phyloP scores from a whole-genome alignment of 768 basidiomycete species.

The Psilocybe cyanescens region DNA sequence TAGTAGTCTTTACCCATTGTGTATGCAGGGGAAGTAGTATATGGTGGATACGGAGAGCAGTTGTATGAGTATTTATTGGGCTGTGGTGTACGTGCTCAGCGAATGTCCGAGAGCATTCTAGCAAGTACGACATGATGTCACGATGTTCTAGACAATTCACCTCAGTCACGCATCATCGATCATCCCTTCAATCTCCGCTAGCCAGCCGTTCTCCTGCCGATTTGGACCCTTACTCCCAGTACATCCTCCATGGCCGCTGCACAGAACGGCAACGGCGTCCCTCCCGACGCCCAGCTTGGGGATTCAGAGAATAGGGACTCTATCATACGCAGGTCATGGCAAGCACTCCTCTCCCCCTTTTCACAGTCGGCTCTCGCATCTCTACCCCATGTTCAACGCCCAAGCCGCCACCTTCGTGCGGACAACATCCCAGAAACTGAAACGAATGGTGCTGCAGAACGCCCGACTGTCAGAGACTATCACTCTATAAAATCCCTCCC shows the following conservation, averaged over 20 bases:
- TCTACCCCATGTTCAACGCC: slow-evolving; percentile 47
- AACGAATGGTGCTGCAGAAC: slow-evolving; percentile 51
- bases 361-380: slow-evolving; percentile 62
- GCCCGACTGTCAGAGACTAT: slow-evolving; percentile 73
- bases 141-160: slow-evolving; percentile 17
- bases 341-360: slow-evolving; percentile 61
- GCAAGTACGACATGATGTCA: slow-evolving; percentile 34
- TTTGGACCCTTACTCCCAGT: background rate
- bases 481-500: slow-evolving; percentile 71
- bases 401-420: slow-evolving; percentile 63
- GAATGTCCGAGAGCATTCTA: slow-evolving; percentile 29
- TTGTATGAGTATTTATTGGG: slow-evolving; percentile 19
- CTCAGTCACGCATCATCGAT: background rate
- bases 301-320: slow-evolving; percentile 29
- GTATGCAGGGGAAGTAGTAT: background rate
- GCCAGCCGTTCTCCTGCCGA: background rate
- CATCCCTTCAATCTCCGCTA: slow-evolving; percentile 5
- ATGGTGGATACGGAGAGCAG: slow-evolving; percentile 9
- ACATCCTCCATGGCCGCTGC: slow-evolving; percentile 6
- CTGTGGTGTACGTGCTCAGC: background rate
- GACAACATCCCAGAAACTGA: slow-evolving; percentile 73
- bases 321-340: slow-evolving; percentile 63
- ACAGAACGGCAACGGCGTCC: slow-evolving; percentile 2
- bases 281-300: slow-evolving; percentile 5
- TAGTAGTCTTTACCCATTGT: slow-evolving; percentile 91